Evolutionary conservation across 441 rosid genomes (phyloP).

Genomic region (Rhodomyrtus psidioides): DNA sequence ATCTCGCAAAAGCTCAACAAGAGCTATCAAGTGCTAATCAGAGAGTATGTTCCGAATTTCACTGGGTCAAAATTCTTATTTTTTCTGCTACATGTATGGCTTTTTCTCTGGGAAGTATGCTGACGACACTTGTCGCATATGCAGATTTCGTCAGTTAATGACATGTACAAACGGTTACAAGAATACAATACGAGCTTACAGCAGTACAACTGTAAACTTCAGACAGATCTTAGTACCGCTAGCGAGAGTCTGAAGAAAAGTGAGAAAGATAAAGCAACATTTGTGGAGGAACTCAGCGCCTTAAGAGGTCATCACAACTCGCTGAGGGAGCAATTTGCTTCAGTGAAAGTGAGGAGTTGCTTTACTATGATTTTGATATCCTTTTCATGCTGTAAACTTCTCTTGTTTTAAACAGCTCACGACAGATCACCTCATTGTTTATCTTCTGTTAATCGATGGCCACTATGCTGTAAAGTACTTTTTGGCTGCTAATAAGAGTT

Average conservation of each 20-base stretch:
- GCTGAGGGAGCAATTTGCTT: constrained; percentile 40
- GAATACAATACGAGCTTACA: constrained; percentile 61
- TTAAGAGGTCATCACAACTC: constrained; percentile 43
- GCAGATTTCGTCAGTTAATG: constrained; percentile 54
- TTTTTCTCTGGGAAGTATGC: neutral
- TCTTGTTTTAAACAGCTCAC: neutral
- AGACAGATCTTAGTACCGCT: constrained; percentile 46
- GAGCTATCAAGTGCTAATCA: constrained; percentile 51
- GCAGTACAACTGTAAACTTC: constrained; percentile 57
- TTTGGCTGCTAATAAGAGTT: neutral
- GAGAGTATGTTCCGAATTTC: constrained; percentile 23
- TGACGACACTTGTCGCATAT: neutral
- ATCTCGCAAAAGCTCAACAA: constrained; percentile 44
- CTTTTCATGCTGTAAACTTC: neutral
- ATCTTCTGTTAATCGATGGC: neutral
- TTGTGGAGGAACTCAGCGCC: constrained; percentile 43
- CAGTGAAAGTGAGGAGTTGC: constrained; percentile 29
- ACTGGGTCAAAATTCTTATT: neutral
- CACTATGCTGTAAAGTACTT: neutral
- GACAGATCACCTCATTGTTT: neutral
- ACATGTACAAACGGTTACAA: constrained; percentile 54
- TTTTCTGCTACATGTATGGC: neutral
- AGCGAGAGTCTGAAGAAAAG: constrained; percentile 45
- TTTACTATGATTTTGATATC: neutral
- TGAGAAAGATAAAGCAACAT: constrained; percentile 44